Base-by-base conservation (phyloP, 177 flowering plant genomes). In the Tripterygium wilfordii region DNA sequence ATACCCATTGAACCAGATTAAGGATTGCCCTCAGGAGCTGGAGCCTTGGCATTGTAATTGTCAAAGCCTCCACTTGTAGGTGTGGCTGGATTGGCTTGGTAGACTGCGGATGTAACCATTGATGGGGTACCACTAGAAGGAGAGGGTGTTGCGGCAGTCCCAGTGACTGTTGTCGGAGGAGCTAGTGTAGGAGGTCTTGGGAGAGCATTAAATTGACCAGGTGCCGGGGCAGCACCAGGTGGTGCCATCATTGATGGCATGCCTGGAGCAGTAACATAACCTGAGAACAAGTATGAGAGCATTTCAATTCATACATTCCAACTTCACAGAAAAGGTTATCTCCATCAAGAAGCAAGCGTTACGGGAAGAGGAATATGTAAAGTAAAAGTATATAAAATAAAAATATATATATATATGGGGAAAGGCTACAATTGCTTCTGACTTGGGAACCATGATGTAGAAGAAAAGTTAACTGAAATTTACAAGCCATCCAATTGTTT, bases 241-340 rank as follows among this genome's bases (percentile, higher is more conserved):
- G 84, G 80, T 16, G 65, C 71, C 45, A 72, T 10, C 76, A 72
- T 70, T 37, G 72, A 64, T 45, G 67, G 69, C 77, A 80, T 71
- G 17, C 28, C 59, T 51, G 72, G 84, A 46, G 56, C 45, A 47
- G 63, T 16, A 31, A 54, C 46, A 47, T 66, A 76, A 20, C 72
- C 85, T 72, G 62, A 45, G 36, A 49, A 58, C 35, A 49, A 23
- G 15, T 23, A 20, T 40, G 3, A 42, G 16, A 23, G 2, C 18
- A 2, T 6, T 12, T 38, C 42, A 38, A 6, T 10, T 10, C 38
- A 35, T 35, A 5, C 7, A 35, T n/a, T n/a, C n/a, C n/a, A n/a
- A n/a, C n/a, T n/a, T n/a, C n/a, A n/a, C n/a, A n/a, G n/a, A n/a
- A n/a, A n/a, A n/a, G n/a, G n/a, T n/a, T n/a, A n/a, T n/a, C n/a